Conservation (phyloP, 768 basidiomycete genomes). For the Lyophyllum decastes region DNA sequence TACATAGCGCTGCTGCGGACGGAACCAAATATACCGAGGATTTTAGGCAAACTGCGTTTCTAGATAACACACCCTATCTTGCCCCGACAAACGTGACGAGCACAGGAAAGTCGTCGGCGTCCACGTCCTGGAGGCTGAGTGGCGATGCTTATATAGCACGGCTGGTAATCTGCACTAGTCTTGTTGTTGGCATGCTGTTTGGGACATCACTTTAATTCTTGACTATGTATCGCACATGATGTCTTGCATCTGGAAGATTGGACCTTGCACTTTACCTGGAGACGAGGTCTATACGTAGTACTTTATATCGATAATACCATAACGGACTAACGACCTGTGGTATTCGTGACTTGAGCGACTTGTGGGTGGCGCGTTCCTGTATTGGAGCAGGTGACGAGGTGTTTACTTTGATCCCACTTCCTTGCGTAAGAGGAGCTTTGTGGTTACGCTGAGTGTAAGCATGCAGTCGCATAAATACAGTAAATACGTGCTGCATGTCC, state of each 20-base stretch:
- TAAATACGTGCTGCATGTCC: no score
- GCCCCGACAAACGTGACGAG: conserved; percentile 21
- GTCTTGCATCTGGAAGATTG: not conserved
- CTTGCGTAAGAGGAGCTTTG: no score
- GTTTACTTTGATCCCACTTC: no score
- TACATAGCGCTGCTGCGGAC: conserved; percentile 22
- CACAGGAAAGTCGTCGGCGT: conserved; percentile 5
- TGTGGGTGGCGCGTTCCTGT: no score
- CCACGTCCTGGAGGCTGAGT: conserved; percentile 11
- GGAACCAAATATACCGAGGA: conserved; percentile 31
- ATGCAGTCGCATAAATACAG: no score
- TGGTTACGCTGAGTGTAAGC: no score
- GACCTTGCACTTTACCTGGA: not conserved
- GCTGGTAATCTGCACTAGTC: not conserved
- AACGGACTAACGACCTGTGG: conserved; percentile 46
- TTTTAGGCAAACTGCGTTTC: conserved; percentile 26
- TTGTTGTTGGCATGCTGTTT: not conserved
- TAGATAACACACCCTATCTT: conserved; percentile 27
- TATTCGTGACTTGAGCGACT: conserved; percentile 18
- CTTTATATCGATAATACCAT: not conserved
- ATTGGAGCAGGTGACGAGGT: no score
- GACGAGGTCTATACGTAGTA: not conserved
- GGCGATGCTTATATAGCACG: not conserved
- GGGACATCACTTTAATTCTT: not conserved
- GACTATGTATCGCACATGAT: not conserved